Percentiles rank a stretch among this genome's conserved stretches.
These are phyloP conservation scores for Eutypa lata DNA, from an alignment of 2,329 filamentous ascomycete genomes.

Conservation along the genomic window DNA sequence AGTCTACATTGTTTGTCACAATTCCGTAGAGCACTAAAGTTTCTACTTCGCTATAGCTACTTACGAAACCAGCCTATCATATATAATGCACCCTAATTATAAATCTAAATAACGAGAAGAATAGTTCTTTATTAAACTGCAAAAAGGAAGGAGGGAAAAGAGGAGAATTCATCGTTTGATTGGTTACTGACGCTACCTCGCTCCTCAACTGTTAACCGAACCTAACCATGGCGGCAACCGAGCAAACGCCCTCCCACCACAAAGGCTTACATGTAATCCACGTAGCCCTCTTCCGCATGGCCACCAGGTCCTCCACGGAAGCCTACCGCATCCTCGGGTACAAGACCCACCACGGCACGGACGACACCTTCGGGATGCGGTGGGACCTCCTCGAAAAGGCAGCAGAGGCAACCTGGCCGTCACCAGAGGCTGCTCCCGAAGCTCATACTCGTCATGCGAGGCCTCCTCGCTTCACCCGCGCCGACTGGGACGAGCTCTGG, in stretches of 20 bases:
- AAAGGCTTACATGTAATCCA: slow-evolving; percentile 6
- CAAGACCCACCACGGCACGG: slow-evolving; percentile 2
- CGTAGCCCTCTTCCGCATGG: slow-evolving; percentile 5
- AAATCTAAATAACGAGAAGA: no score
- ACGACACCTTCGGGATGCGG: slow-evolving; percentile 1
- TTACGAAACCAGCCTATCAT: no score
- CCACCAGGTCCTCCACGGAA: slow-evolving; percentile 3
- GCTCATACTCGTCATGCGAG: no score
- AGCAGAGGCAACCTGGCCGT: slow-evolving; percentile 3
- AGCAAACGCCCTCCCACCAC: neutral
- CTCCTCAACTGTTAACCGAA: no score
- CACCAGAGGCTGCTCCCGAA: neutral
- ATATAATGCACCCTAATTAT: no score
- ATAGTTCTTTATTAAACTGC: no score
- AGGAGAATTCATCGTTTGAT: no score
- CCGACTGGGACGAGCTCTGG: slow-evolving; percentile 1
- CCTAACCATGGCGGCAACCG: neutral
- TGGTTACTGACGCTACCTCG: no score
- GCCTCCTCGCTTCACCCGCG: neutral
- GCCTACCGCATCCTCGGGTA: slow-evolving; percentile 8
- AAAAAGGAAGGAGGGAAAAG: no score
- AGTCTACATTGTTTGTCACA: no score
- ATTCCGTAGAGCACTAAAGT: no score
- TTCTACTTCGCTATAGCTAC: no score
- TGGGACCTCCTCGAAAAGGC: slow-evolving; percentile 1